These are phyloP conservation scores for Ascochyta lentis DNA, from an alignment of 2,329 filamentous ascomycete species.

Conservation along the genomic window DNA sequence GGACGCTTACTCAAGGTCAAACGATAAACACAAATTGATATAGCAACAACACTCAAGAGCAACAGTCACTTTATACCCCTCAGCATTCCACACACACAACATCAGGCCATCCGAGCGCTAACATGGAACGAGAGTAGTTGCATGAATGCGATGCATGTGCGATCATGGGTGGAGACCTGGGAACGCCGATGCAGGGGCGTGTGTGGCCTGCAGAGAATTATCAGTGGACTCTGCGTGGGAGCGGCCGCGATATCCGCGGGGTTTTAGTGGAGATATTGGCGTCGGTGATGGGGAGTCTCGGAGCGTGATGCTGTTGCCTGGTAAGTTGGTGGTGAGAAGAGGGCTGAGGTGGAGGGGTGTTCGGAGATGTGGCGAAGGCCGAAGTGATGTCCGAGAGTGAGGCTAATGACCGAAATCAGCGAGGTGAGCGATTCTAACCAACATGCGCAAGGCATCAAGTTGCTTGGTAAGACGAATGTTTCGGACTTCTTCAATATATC, in stretches of 20 bases:
- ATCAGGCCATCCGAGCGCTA: conserved; percentile 14
- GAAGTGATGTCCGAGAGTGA: conserved; percentile 1
- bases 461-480: background rate
- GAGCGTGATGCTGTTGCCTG: conserved; percentile 1
- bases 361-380: conserved; percentile 11
- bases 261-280: conserved; percentile 2
- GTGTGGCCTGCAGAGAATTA: conserved; percentile 1
- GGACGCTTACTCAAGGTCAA: conserved; percentile 12
- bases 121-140: conserved; percentile 10
- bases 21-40: conserved; percentile 1
- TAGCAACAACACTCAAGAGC: background rate
- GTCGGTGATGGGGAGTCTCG: background rate
- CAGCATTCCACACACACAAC: conserved; percentile 1
- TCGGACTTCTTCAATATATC: background rate
- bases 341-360: background rate
- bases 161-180: conserved; percentile 3
- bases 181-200: conserved; percentile 17
- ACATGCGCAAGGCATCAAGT: background rate
- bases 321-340: background rate
- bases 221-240: conserved; percentile 4
- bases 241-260: conserved; percentile 9
- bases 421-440: background rate
- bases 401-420: background rate
- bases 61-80: conserved; percentile 14
- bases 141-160: conserved; percentile 14